Evolutionary conservation across 768 basidiomycete genomes (phyloP).

Genomic region (Suillus variegatus): DNA sequence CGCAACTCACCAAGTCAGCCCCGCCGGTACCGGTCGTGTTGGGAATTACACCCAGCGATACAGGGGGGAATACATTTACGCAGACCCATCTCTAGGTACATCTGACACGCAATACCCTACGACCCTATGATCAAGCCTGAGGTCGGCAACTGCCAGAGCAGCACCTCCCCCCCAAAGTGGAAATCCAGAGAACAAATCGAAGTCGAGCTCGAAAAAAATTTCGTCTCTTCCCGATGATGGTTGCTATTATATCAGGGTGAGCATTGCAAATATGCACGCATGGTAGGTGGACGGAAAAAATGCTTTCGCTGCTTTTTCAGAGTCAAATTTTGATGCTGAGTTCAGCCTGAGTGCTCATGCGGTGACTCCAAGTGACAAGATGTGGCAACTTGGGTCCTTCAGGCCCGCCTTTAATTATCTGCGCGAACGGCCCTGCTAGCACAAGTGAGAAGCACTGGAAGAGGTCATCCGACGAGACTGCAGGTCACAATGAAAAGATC

Average conservation of each 20-base stretch:
- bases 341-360: background rate
- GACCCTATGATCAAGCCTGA: no score
- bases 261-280: background rate
- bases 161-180: no score
- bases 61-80: no score
- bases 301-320: constrained; percentile 31
- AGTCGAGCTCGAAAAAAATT: background rate
- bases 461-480: background rate
- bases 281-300: constrained; percentile 43
- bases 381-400: background rate
- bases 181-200: no score
- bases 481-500: background rate
- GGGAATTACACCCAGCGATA: no score
- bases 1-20: no score
- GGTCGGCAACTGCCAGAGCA: no score
- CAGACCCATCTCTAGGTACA: no score
- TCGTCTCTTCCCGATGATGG: constrained; percentile 53
- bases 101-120: no score
- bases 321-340: constrained; percentile 13
- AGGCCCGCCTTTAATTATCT: background rate
- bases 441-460: background rate
- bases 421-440: background rate
- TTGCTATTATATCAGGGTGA: constrained; percentile 31
- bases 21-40: no score
- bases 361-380: background rate